Evolutionary conservation across 306 rosid species (phyloP), one percentile per base, ranked within the genome.

Genomic region (Trichosanthes cucumerina): DNA sequence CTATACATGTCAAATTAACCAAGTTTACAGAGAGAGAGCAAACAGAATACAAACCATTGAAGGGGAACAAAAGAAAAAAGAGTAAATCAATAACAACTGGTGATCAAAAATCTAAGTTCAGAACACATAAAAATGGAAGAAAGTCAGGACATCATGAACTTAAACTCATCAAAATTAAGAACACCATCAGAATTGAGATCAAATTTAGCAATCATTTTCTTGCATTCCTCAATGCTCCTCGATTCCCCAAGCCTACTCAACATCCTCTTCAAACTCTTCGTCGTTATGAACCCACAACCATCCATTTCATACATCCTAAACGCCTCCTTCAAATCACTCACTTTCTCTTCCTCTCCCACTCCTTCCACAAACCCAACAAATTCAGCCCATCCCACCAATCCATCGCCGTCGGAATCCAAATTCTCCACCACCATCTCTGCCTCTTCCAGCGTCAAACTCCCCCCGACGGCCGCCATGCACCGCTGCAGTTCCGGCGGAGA

Each of bases 121-220:
- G 21, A 50, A 6, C n/a, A 16, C 53, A 47, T 47, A 16, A 16
- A 54, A 8, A 33, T 23, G 58, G 7, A 33, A 6, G 1, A 58
- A n/a, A 19, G 5, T 85, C 83, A 89, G 23, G 80, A 52, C 97
- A 93, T 91, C 98, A 93, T 93, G 54, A 80, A 82, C 88, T 76
- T 88, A 81, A 93, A 93, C 76, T 93, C 98, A 81, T 93, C 89
- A 78, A 93, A 93, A 64, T 79, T 86, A 28, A 93, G 89, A 14
- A 91, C 89, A 6, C 98, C 98, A 83, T 93, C 97, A 14, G 97
- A 90, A 26, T 93, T 75, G 41, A 93, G 90, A 90, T 93, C 98
- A 83, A 88, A 91, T 4, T 70, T 75, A 23, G 91, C 74, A 12
- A 91, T 91, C 96, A 93, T 93, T 56, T 75, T 7, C 70, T 75